Conservation (phyloP, 768 basidiomycete species). For the Rhizopogon vesiculosus region DNA sequence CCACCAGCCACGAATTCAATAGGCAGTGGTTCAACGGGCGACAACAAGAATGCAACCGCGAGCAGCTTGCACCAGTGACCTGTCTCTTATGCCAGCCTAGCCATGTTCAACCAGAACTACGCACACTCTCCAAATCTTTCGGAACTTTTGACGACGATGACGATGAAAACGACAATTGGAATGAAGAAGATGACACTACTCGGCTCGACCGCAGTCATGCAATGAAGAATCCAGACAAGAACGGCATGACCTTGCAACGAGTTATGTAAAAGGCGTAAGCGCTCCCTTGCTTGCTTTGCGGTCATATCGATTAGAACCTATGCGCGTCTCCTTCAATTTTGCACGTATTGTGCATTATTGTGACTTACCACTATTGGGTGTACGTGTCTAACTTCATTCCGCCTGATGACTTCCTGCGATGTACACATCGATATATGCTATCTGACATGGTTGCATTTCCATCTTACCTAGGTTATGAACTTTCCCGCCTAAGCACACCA, state of each 20-base stretch:
- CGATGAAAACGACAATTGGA: conserved; percentile 42
- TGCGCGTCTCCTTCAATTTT: conserved; percentile 23
- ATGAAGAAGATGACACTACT: conserved; percentile 64
- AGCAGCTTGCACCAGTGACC: conserved; percentile 35
- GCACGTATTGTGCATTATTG: conserved; percentile 25
- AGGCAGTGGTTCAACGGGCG: conserved; percentile 71
- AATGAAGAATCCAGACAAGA: conserved; percentile 42
- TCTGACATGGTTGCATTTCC: neutral
- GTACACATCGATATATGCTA: conserved; percentile 15
- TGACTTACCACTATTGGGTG: conserved; percentile 1
- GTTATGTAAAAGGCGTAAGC: conserved; percentile 66
- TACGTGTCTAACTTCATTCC: conserved; percentile 4
- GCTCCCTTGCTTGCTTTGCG: conserved; percentile 13
- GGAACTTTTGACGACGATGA: conserved; percentile 38
- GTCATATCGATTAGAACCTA: conserved; percentile 13
- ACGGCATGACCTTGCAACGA: conserved; percentile 55
- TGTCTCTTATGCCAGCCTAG: conserved; percentile 22
- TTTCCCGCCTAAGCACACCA: conserved; percentile 55
- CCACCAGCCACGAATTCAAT: too few species aligned
- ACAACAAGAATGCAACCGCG: conserved; percentile 40
- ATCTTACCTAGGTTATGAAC: conserved; percentile 49
- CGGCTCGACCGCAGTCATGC: conserved; percentile 35
- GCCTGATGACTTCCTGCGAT: neutral
- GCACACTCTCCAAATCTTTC: conserved; percentile 19
- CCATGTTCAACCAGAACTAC: conserved; percentile 37